Evolutionary conservation across 1,139 yeast species (phyloP).

Genomic region (Diutina rugosa): DNA sequence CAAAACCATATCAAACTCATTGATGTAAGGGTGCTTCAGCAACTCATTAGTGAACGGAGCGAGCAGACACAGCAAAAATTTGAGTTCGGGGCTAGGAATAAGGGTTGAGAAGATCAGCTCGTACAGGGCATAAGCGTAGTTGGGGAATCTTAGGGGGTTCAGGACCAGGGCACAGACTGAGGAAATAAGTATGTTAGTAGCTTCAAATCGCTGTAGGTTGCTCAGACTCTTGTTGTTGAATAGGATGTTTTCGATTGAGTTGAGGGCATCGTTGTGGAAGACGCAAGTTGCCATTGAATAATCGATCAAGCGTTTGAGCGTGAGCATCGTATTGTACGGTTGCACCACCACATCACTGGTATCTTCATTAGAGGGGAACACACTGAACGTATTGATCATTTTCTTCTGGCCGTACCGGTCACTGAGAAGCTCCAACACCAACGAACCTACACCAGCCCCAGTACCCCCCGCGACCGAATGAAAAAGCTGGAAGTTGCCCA

Average conservation of each 20-base stretch:
- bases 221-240: conserved; percentile 29
- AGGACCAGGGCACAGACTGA: conserved; percentile 78
- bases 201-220: conserved; percentile 32
- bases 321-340: conserved; percentile 81
- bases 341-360: conserved; percentile 94
- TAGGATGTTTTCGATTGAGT: conserved; percentile 14
- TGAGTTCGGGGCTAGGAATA: conserved; percentile 82
- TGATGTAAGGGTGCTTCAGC: conserved; percentile 11
- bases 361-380: conserved; percentile 66
- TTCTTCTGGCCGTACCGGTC: conserved; percentile 77
- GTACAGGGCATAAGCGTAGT: conserved; percentile 79
- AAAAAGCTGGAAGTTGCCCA: conserved; percentile 80
- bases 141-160: conserved; percentile 81
- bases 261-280: conserved; percentile 79
- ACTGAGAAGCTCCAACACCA: conserved; percentile 58
- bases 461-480: conserved; percentile 99
- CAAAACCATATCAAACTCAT: conserved; percentile 76
- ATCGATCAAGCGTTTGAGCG: conserved; percentile 71
- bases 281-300: conserved; percentile 79
- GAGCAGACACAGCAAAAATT: conserved; percentile 74
- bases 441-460: conserved; percentile 91
- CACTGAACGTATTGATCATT: conserved; percentile 71
- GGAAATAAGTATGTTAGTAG: conserved; percentile 76
- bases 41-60: conserved; percentile 57
- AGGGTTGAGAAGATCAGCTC: conserved; percentile 74